These are phyloP conservation scores for Hypoxylon sp. DNA, from an alignment of 2,329 filamentous ascomycete genomes.

Conservation along the genomic window DNA sequence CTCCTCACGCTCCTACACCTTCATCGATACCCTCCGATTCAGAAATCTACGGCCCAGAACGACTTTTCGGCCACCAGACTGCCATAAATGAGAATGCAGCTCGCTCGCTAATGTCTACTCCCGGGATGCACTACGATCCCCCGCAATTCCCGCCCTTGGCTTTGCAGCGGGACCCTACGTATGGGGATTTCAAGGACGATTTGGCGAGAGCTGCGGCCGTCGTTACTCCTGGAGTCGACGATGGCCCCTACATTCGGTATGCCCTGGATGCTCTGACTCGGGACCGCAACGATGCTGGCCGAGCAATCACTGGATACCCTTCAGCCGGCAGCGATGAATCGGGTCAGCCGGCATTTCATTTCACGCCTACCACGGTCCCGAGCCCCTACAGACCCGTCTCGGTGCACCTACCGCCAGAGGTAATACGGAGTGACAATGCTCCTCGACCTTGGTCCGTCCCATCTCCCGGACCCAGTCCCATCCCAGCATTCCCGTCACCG, in stretches of 20 bases:
- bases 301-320: constrained; percentile 46
- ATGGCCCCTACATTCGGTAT: constrained; percentile 89
- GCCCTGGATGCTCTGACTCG: constrained; percentile 89
- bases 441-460: constrained; percentile 24
- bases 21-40: constrained; percentile 52
- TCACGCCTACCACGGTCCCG: constrained; percentile 41
- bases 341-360: constrained; percentile 39
- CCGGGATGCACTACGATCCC: constrained; percentile 56
- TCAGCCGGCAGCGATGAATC: constrained; percentile 41
- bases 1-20: constrained; percentile 52
- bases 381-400: constrained; percentile 34
- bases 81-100: constrained; percentile 43
- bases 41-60: constrained; percentile 61
- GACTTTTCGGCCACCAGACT: constrained; percentile 54
- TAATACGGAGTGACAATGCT: background rate
- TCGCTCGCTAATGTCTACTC: constrained; percentile 40
- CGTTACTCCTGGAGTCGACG: constrained; percentile 82
- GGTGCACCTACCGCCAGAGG: constrained; percentile 22
- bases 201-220: constrained; percentile 63
- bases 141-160: constrained; percentile 55
- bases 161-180: constrained; percentile 44
- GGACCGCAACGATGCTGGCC: constrained; percentile 73
- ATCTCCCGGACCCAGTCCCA: constrained; percentile 25
- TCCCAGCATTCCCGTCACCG: constrained; percentile 13
- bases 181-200: constrained; percentile 63